phyloP scores from a whole-genome alignment of 805 yeast genomes.

The Saccharomycopsis oosterbeekiorum region DNA sequence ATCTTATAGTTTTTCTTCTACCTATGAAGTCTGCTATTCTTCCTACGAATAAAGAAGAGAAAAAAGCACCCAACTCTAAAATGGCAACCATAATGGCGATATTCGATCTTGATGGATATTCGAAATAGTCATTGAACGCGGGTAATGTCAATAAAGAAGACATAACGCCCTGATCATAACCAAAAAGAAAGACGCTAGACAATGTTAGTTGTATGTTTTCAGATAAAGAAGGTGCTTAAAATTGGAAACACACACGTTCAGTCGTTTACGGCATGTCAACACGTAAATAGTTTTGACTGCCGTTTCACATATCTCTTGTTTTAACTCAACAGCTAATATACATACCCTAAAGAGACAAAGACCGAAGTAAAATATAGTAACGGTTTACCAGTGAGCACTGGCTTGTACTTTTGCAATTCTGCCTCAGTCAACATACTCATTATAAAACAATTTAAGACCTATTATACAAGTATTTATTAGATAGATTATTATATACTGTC shows the following conservation, averaged over 20 bases:
- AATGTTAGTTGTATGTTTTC: neutral
- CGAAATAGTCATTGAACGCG: conserved; percentile 56
- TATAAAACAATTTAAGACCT: too few species aligned
- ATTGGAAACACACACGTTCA: too few species aligned
- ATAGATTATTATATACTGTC: neutral
- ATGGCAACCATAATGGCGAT: conserved; percentile 86
- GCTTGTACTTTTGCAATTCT: conserved; percentile 12
- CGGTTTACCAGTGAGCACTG: conserved; percentile 15
- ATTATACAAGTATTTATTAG: neutral
- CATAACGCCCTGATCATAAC: conserved; percentile 86
- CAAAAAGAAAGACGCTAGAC: conserved; percentile 50
- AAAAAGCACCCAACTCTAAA: conserved; percentile 77
- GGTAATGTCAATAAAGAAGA: conserved; percentile 73
- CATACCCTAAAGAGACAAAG: conserved; percentile 30
- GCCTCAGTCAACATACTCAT: conserved; percentile 7
- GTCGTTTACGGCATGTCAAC: too few species aligned
- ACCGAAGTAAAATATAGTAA: conserved; percentile 30
- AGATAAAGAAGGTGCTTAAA: neutral
- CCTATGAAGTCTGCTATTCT: conserved; percentile 71
- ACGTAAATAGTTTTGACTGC: too few species aligned
- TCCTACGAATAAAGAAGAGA: conserved; percentile 72
- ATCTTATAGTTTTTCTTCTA: conserved; percentile 64
- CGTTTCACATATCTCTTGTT: too few species aligned
- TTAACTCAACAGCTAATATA: neutral
- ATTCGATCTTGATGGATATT: conserved; percentile 61